Base-by-base conservation (phyloP, 768 basidiomycete genomes). In the Pisolithus tinctorius region DNA sequence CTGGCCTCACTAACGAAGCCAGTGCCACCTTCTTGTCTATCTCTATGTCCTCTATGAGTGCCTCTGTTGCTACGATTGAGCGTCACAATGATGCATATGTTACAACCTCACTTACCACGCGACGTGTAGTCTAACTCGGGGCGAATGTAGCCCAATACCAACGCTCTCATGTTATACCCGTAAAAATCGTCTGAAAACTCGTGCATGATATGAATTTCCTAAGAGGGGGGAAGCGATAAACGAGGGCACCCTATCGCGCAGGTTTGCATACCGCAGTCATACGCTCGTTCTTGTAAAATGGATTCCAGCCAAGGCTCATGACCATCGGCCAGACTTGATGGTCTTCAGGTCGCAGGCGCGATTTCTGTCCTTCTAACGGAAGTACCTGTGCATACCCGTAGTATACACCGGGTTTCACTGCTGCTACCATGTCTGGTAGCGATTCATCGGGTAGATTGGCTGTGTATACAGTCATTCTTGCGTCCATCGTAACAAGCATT, bases 141-240 rank as follows among this genome's bases (percentile, higher is more conserved):
- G 6, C 96, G 83, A 58, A 99, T 95, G 66, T 95, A 98, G 39
- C 96, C 96, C 27, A 98, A 72, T 1, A 98, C 87, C 31, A 96
- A 63, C 5, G 84, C 85, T 48, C 79, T 82, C 76, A 99, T 77
- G 53, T 88, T 76, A 58, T 82, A 76, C 1, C 88, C 92, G 65
- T 99, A 98, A 68, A 99, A 99, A 65, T 98, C 94, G 9, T 79
- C 67, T 17, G 73, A 61, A 70, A 93, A 99, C 4, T 82, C 71
- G 62, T 97, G 93, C 79, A 99, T 83, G 58, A 99, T 79, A 62
- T 99, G 96, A 31, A 99, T 93, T 74, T 99, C 96, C 95, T 98
- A 60, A 13, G 43, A 7, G 11, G 4, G 31, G 1, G 31, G 16
- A 34, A 9, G 10, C 26, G 23, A 30, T 13, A 17, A 41, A n/a